Evolutionary conservation across 2,329 filamentous ascomycete species (phyloP), one percentile per base, ranked within the genome.

Genomic region (Zymoseptoria ardabiliae): DNA sequence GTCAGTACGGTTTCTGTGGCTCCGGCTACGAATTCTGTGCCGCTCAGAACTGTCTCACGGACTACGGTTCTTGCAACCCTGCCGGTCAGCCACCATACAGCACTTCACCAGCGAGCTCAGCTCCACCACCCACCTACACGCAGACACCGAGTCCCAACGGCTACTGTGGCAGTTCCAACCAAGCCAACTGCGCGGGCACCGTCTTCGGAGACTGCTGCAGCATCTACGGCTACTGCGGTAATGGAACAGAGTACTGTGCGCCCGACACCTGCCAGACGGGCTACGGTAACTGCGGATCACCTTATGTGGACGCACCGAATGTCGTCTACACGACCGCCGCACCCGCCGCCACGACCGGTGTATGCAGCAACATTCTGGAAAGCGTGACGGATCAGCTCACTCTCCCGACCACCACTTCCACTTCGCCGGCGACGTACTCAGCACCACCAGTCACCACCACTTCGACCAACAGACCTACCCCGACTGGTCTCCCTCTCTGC

Each of bases 31-130:
- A 45, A 45, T 45, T 45, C 4, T 45, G 35, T 45, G 35, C 35
- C 62, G 69, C 70, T 6, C 59, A 63, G 50, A 61, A 62, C 48
- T 78, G 76, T 62, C 71, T 77, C n/a, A 71, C 71, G 30, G 68
- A 60, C 62, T 73, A 74, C 45, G 74, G 73, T 50, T 69, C 68
- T 57, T 78, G 76, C 66, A 59, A 63, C 45, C 59, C 20, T 3
- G 51, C 51, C 20, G 28, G 17, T 5, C 35, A 45, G 35, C 35
- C 35, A 45, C 35, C 35, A 6, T 45, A 45, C 35, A n/a, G 35
- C 5, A 45, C 35, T 45, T n/a, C 35, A 5, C 11, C 17, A 17
- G 13, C 35, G 35, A 45, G 35, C 35, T 17, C 35, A 7, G 35
- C 35, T 13, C 35, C 51, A 19, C 51, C 51, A 2, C 51, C 51